Conservation (phyloP, 2,329 filamentous ascomycete species). For the Fusarium sp. region DNA sequence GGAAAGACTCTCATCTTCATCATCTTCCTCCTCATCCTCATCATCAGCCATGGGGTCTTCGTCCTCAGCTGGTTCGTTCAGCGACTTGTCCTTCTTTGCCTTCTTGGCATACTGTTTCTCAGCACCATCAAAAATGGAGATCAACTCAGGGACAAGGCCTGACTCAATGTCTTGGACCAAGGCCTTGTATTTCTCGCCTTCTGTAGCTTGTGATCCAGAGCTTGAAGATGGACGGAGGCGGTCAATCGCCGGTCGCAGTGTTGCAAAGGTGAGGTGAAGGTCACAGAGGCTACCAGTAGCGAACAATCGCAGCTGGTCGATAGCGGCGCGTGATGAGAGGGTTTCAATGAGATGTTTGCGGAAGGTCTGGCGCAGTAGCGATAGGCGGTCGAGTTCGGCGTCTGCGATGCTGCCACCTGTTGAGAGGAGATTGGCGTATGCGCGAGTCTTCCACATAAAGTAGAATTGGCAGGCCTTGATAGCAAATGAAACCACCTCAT, state of each 20-base stretch:
- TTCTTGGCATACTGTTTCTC: constrained; percentile 84
- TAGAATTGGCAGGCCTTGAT: constrained; percentile 85
- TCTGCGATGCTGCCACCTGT: constrained; percentile 66
- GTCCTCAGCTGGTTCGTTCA: constrained; percentile 74
- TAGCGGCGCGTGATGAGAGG: constrained; percentile 72
- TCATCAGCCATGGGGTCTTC: constrained; percentile 78
- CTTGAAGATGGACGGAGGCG: constrained; percentile 49
- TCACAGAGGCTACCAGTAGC: constrained; percentile 84
- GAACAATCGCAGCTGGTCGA: constrained; percentile 81
- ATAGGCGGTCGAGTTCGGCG: constrained; percentile 69
- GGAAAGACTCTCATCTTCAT: constrained; percentile 64
- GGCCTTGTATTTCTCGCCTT: constrained; percentile 48
- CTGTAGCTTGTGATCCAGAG: constrained; percentile 37
- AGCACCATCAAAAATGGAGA: constrained; percentile 79
- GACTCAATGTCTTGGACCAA: constrained; percentile 76
- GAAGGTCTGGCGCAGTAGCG: constrained; percentile 65
- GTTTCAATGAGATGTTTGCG: constrained; percentile 73
- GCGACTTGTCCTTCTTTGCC: constrained; percentile 64
- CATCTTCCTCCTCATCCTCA: constrained; percentile 63
- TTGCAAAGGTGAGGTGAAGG: constrained; percentile 81
- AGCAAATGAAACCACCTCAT: constrained; percentile 79
- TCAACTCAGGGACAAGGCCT: constrained; percentile 72
- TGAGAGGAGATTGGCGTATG: constrained; percentile 65
- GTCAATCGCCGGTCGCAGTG: constrained; percentile 68
- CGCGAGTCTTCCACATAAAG: constrained; percentile 91